phyloP scores from a whole-genome alignment of 2,329 filamentous ascomycete species.

The Sporothrix euskadiensis region DNA sequence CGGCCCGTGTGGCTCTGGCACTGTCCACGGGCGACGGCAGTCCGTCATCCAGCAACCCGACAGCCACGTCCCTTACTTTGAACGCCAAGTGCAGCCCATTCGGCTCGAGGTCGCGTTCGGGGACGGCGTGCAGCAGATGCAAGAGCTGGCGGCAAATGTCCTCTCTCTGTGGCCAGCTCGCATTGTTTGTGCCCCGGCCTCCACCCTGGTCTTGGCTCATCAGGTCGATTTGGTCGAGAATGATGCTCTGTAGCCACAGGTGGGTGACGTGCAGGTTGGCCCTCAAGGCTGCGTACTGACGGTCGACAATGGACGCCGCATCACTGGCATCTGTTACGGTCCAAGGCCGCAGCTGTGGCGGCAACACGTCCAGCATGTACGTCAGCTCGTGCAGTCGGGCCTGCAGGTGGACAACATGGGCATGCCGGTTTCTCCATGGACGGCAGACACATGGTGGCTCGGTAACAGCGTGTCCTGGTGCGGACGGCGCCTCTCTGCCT shows the following conservation, averaged over 20 bases:
- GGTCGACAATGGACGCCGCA: background rate
- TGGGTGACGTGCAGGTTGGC: constrained; percentile 44
- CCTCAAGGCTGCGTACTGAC: constrained; percentile 37
- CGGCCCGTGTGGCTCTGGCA: background rate
- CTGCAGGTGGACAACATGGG: background rate
- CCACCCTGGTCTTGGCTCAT: constrained; percentile 9
- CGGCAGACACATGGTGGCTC: background rate
- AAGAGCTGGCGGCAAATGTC: constrained; percentile 43
- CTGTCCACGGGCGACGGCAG: background rate
- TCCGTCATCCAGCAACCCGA: constrained; percentile 26
- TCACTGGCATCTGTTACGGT: background rate
- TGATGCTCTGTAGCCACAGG: constrained; percentile 42
- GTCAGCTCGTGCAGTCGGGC: background rate
- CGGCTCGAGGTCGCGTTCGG: constrained; percentile 39
- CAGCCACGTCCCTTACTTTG: constrained; percentile 43
- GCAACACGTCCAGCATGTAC: constrained; percentile 6
- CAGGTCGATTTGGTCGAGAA: constrained; percentile 41
- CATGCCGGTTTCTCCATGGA: background rate
- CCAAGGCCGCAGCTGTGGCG: background rate
- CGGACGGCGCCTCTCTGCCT: background rate
- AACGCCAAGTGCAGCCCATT: constrained; percentile 42
- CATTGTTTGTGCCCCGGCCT: background rate
- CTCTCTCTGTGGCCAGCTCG: constrained; percentile 40
- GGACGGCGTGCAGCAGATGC: constrained; percentile 41
- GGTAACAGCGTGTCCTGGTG: background rate